Evolutionary conservation across 2,329 filamentous ascomycete species (phyloP), one percentile per base, ranked within the genome.

Genomic region (Claviceps fusiformis): DNA sequence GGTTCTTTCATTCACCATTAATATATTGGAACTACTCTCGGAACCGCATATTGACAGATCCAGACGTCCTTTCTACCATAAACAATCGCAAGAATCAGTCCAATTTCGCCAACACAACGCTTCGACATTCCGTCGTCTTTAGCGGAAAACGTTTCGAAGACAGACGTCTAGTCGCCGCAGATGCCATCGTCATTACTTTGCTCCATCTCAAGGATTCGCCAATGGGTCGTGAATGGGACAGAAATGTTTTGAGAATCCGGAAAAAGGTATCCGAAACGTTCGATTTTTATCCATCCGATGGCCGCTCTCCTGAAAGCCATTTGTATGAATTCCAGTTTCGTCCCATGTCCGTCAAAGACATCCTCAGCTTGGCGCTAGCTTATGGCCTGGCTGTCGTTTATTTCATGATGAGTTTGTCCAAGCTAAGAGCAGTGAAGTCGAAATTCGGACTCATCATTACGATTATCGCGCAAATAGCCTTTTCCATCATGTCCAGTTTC

Each of bases 1-100:
- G 86, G 86, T 87, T 87, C 61, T 87, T 87, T 63, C 86, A 91
- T 62, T 91, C 87, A n/a, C 87, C 87, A 1, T 70, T 92, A 54
- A 83, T 89, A 67, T 91, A 90, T 67, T 92, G 87, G 87, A 78
- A 82, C 57, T 86, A 83, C 64, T 86, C 76, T n/a, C 64, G 72
- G 6, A 74, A 79, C 1, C 69, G 68, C 7, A 79, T 92, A 52
- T 65, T 77, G 31, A 65, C 69, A 17, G 87, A 92, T 62, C 54
- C 66, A 0, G 76, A 90, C 63, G 76, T 90, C 13, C 66, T 90
- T 3, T 67, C 69, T 1, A 91, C 87, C 0, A 83, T 91, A 62
- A 89, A 91, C 61, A 70, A 78, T 54, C 78, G 73, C 58, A 81
- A 81, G 54, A 76, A 72, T 0, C 78, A 79, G 57, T 77, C 79